Conservation (phyloP, 495 filamentous ascomycete species). For the Talaromyces liani region DNA sequence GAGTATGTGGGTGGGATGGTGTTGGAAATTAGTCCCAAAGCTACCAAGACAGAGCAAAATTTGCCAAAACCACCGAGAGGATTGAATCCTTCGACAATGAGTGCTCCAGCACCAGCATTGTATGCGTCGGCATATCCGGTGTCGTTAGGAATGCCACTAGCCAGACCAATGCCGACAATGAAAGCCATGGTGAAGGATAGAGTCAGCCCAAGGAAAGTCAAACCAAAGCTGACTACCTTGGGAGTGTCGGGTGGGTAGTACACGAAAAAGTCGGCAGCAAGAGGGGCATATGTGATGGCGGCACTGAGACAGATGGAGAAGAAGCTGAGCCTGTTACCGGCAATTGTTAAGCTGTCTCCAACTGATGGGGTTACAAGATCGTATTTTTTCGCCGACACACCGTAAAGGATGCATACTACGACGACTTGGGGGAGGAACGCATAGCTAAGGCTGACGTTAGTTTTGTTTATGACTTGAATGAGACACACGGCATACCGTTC, state of each 20-base stretch:
- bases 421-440: slow-evolving; percentile 63
- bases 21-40: slow-evolving; percentile 66
- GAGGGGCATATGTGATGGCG: slow-evolving; percentile 54
- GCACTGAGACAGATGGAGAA: slow-evolving; percentile 60
- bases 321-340: slow-evolving; percentile 57
- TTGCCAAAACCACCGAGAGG: slow-evolving; percentile 61
- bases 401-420: slow-evolving; percentile 58
- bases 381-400: slow-evolving; percentile 57
- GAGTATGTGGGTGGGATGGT: slow-evolving; percentile 63
- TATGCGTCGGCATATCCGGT: slow-evolving; percentile 51
- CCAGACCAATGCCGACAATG: slow-evolving; percentile 61
- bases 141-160: slow-evolving; percentile 49
- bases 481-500: slow-evolving; percentile 41
- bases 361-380: slow-evolving; percentile 45
- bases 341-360: slow-evolving; percentile 44
- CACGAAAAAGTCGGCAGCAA: slow-evolving; percentile 58
- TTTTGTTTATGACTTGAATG: neutral
- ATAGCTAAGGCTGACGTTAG: slow-evolving; percentile 32
- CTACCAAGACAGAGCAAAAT: slow-evolving; percentile 65
- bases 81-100: slow-evolving; percentile 59
- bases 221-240: slow-evolving; percentile 16
- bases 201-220: slow-evolving; percentile 33
- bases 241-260: slow-evolving; percentile 53
- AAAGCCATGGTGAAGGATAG: slow-evolving; percentile 55
- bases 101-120: slow-evolving; percentile 34